phyloP scores from a whole-genome alignment of 495 filamentous ascomycete genomes.

The Aspergillus indologenus region DNA sequence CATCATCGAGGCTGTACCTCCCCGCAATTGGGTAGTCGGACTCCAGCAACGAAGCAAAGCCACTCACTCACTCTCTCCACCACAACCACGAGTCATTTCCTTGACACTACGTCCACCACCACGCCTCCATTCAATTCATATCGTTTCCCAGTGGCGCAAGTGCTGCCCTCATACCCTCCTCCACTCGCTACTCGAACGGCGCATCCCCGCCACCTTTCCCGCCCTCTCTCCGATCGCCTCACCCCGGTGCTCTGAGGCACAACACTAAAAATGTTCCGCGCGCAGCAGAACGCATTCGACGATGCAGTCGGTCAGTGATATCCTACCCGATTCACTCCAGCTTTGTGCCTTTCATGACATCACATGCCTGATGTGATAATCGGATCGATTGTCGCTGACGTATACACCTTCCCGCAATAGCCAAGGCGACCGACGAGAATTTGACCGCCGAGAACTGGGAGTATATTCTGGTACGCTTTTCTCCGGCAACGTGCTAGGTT shows the following conservation, averaged over 20 bases:
- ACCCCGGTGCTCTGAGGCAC: constrained; percentile 7
- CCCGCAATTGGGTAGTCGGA: not conserved
- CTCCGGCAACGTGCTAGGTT: no score
- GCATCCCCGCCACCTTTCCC: not conserved
- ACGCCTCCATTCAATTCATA: no score
- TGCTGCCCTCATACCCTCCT: not conserved
- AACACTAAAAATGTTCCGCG: constrained; percentile 63
- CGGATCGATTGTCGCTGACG: constrained; percentile 21
- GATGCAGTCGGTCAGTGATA: constrained; percentile 71
- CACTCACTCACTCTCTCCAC: not conserved
- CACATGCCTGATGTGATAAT: no score
- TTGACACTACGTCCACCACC: no score
- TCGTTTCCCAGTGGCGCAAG: not conserved
- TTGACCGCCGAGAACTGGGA: constrained; percentile 98
- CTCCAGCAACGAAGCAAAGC: not conserved
- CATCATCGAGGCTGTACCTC: not conserved
- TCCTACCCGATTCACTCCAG: no score
- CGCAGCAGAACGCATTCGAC: constrained; percentile 76
- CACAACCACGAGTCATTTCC: no score
- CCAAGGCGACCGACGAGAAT: constrained; percentile 98
- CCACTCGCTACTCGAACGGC: not conserved
- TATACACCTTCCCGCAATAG: constrained; percentile 43
- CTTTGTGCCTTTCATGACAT: no score
- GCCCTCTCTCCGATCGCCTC: not conserved
- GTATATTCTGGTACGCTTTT: constrained; percentile 79